These are phyloP conservation scores for Macrophomina phaseolina DNA, from an alignment of 2,329 filamentous ascomycete genomes.

Conservation along the genomic window DNA sequence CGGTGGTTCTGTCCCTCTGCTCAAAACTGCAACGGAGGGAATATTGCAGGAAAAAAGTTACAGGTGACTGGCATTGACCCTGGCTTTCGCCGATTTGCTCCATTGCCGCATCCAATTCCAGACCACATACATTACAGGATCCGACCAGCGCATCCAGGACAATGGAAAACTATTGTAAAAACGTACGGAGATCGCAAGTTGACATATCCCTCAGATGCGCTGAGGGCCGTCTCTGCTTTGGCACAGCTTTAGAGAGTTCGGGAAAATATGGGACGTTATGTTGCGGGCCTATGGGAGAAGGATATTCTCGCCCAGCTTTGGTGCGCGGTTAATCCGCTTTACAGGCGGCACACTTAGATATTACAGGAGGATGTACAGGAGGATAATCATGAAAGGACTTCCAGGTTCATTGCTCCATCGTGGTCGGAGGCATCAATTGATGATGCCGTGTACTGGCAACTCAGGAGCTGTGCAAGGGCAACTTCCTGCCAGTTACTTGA, in stretches of 20 bases:
- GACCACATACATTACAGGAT: background rate
- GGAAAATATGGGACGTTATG: background rate
- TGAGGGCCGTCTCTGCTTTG: constrained; percentile 9
- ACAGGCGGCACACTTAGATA: background rate
- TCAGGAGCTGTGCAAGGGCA: background rate
- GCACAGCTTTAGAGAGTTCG: constrained; percentile 7
- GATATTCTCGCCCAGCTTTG: constrained; percentile 2
- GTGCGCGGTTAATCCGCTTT: background rate
- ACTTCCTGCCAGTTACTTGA: background rate
- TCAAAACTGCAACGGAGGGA: constrained; percentile 7
- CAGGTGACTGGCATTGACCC: background rate
- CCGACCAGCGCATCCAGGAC: background rate
- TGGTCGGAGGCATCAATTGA: background rate
- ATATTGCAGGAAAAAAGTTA: background rate
- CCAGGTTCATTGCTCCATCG: background rate
- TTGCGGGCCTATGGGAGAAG: constrained; percentile 11
- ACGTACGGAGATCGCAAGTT: background rate
- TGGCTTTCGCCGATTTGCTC: background rate
- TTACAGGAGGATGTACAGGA: no score
- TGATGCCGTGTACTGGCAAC: background rate
- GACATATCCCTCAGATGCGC: background rate
- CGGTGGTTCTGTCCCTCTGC: constrained; percentile 16
- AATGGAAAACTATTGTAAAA: background rate
- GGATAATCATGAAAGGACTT: background rate
- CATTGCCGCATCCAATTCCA: background rate